These are phyloP conservation scores for Capsella bursapastoris DNA, from an alignment of 345 rosid species.

Conservation along the genomic window DNA sequence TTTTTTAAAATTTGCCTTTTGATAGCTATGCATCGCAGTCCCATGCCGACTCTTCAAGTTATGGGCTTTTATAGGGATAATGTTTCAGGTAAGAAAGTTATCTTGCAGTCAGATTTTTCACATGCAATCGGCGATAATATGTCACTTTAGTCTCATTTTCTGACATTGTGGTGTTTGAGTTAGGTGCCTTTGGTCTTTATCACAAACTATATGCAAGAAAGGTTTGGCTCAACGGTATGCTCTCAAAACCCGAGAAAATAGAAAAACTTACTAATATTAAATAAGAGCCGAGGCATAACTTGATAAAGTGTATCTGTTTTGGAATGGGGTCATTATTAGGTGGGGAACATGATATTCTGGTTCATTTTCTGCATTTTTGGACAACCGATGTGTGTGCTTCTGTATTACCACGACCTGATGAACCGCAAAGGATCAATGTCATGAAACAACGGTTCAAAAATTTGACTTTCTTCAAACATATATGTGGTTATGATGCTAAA, in stretches of 20 bases:
- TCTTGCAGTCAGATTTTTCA: background rate
- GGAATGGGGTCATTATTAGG: conserved; percentile 54
- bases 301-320: background rate
- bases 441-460: conserved; percentile 9
- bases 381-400: conserved; percentile 94
- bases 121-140: background rate
- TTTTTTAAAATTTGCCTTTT: conserved; percentile 23
- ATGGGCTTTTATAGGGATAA: conserved; percentile 95
- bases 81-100: conserved; percentile 76
- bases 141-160: conserved; percentile 15
- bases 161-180: conserved; percentile 20
- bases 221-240: conserved; percentile 82
- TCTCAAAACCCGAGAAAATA: conserved; percentile 21
- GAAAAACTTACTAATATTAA: background rate
- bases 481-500: conserved; percentile 17
- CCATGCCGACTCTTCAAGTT: conserved; percentile 92
- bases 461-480: background rate
- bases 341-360: conserved; percentile 98
- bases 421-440: conserved; percentile 63
- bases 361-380: conserved; percentile 90
- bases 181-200: conserved; percentile 90
- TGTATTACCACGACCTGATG: conserved; percentile 95
- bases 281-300: background rate
- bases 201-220: conserved; percentile 76
- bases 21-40: conserved; percentile 91